Percentiles rank a stretch among this genome's conserved stretches.
phyloP scores from a whole-genome alignment of 176 grass and related monocot genomes.

The Oropetium thomaeum region DNA sequence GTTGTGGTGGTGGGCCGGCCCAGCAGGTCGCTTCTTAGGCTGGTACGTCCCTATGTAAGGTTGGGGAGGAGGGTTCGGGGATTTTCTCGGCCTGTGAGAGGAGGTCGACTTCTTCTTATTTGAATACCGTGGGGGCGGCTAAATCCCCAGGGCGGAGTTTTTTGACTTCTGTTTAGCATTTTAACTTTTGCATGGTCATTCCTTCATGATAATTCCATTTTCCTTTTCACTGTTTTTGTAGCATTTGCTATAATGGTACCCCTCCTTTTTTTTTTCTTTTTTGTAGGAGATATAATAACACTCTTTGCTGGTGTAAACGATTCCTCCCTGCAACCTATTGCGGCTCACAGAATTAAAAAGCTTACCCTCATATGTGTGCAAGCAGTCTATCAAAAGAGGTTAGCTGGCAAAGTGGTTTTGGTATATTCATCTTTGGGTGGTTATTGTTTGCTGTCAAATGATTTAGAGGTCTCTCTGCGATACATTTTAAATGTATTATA shows the following conservation, averaged over 20 bases:
- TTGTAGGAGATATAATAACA: slow-evolving; percentile 67
- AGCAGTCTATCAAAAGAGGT: slow-evolving; percentile 78
- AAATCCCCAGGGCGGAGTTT: too few relatives aligned
- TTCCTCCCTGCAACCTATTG: slow-evolving; percentile 47
- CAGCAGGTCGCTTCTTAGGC: too few relatives aligned
- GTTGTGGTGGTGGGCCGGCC: too few relatives aligned
- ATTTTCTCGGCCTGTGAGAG: too few relatives aligned
- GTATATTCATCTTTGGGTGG: slow-evolving; percentile 4
- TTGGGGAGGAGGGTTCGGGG: too few relatives aligned
- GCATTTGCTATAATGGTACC: neutral
- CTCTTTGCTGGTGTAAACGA: slow-evolving; percentile 67
- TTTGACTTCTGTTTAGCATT: slow-evolving; percentile 8
- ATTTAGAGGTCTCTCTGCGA: neutral
- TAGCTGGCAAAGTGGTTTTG: slow-evolving; percentile 9
- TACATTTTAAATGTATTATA: neutral
- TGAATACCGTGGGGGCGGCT: too few relatives aligned
- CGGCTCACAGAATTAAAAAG: slow-evolving; percentile 74
- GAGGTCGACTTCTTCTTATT: too few relatives aligned
- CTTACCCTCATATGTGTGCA: slow-evolving; percentile 67
- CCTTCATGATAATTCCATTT: slow-evolving; percentile 6
- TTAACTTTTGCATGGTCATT: slow-evolving; percentile 2
- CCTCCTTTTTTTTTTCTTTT: slow-evolving; percentile 28
- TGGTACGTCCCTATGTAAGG: too few relatives aligned
- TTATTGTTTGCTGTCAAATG: neutral
- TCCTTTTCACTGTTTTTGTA: slow-evolving; percentile 22